These are phyloP conservation scores for Spongispora temasekensis DNA, from an alignment of 1,284 basidiomycete species.

Conservation along the genomic window DNA sequence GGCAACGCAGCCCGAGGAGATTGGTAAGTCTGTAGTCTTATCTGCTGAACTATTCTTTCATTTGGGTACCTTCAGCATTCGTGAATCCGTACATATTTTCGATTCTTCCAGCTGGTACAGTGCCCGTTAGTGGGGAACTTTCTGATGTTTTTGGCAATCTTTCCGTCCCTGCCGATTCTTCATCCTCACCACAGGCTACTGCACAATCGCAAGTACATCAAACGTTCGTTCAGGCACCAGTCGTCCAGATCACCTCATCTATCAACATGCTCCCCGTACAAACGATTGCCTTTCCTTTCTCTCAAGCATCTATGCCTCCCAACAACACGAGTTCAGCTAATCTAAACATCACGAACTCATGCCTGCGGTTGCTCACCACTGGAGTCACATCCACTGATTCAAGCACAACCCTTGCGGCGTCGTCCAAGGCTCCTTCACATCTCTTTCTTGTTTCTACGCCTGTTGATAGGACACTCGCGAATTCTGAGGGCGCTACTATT, in stretches of 20 bases:
- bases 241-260: conserved; percentile 79
- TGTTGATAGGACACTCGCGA: conserved; percentile 61
- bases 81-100: conserved; percentile 87
- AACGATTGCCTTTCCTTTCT: conserved; percentile 66
- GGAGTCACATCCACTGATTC: conserved; percentile 45
- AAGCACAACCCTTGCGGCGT: conserved; percentile 34
- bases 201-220: conserved; percentile 21
- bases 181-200: conserved; percentile 13
- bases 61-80: conserved; percentile 50
- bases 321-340: conserved; percentile 30
- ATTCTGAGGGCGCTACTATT: conserved; percentile 71
- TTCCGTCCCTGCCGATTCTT: conserved; percentile 33
- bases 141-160: conserved; percentile 12
- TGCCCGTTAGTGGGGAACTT: conserved; percentile 40
- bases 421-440: conserved; percentile 39
- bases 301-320: conserved; percentile 25
- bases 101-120: conserved; percentile 67
- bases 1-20: conserved; percentile 81
- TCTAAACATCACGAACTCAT: conserved; percentile 32
- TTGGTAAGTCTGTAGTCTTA: conserved; percentile 47
- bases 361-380: conserved; percentile 54
- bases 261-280: conserved; percentile 70
- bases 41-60: background rate
- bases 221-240: conserved; percentile 52
- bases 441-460: conserved; percentile 75